Evolutionary conservation across 73 alveolate species (phyloP).

Genomic region (Diophrys sp.): DNA sequence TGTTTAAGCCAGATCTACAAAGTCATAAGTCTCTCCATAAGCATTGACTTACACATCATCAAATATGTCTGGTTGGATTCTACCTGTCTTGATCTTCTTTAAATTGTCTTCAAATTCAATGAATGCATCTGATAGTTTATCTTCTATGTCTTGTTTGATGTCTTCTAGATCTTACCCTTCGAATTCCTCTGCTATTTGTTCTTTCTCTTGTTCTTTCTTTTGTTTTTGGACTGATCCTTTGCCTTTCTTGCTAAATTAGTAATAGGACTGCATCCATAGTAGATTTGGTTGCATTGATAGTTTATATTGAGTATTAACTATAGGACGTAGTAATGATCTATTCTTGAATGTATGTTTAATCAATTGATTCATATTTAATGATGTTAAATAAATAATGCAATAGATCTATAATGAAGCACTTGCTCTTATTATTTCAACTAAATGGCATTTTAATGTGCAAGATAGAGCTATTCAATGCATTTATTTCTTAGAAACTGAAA

Average conservation of each 20-base stretch:
- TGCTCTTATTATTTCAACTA: neutral
- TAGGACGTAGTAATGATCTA: no score
- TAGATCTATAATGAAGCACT: neutral
- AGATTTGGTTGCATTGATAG: no score
- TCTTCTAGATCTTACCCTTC: slow-evolving; percentile 30
- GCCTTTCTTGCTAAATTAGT: slow-evolving; percentile 24
- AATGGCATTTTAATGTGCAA: neutral
- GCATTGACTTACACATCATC: slow-evolving; percentile 38
- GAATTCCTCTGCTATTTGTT: slow-evolving; percentile 23
- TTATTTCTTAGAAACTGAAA: neutral
- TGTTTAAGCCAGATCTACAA: slow-evolving; percentile 40
- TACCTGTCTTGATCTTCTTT: slow-evolving; percentile 14
- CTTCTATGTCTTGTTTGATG: slow-evolving; percentile 9
- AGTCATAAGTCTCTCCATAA: slow-evolving; percentile 28
- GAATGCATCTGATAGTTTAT: neutral
- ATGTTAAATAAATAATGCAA: no score
- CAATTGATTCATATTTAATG: no score
- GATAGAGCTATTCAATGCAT: neutral
- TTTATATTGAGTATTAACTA: no score
- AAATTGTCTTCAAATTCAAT: slow-evolving; percentile 12
- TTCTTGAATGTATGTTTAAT: no score
- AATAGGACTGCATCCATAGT: no score
- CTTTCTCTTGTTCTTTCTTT: slow-evolving; percentile 32
- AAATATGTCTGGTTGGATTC: slow-evolving; percentile 41
- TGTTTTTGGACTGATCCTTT: slow-evolving; percentile 6